These are phyloP conservation scores for Oxytropis ochrocephala DNA, from an alignment of 306 rosid species.

Conservation along the genomic window DNA sequence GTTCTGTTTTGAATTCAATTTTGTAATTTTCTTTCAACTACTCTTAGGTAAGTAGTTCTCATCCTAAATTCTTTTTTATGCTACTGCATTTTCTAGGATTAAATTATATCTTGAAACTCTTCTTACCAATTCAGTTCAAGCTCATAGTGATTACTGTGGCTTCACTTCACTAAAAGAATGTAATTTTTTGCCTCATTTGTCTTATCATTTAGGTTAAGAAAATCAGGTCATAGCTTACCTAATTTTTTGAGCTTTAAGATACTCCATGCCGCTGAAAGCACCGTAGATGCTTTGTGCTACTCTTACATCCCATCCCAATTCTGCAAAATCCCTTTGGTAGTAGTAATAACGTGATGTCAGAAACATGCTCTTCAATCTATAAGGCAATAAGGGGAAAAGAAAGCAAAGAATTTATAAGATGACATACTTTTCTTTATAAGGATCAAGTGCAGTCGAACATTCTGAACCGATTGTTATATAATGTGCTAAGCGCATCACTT, in stretches of 20 bases:
- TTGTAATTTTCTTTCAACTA: too few relatives aligned
- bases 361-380: slow-evolving; percentile 12
- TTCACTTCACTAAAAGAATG: background rate
- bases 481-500: slow-evolving; percentile 92
- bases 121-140: too few relatives aligned
- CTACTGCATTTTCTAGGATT: too few relatives aligned
- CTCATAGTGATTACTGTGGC: too few relatives aligned
- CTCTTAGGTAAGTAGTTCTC: too few relatives aligned
- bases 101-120: too few relatives aligned
- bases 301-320: slow-evolving; percentile 91
- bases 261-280: slow-evolving; percentile 74
- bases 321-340: slow-evolving; percentile 50
- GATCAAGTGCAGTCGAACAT: slow-evolving; percentile 51
- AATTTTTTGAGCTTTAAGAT: slow-evolving; percentile 78
- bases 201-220: background rate
- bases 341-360: slow-evolving; percentile 31
- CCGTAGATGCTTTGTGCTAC: slow-evolving; percentile 74
- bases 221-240: slow-evolving; percentile 35
- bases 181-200: background rate
- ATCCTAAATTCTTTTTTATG: background rate
- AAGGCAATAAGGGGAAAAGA: slow-evolving; percentile 3
- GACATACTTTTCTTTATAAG: slow-evolving; percentile 51
- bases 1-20: too few relatives aligned
- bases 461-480: slow-evolving; percentile 81
- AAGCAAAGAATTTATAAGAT: slow-evolving; percentile 11